Evolutionary conservation across 306 rosid species (phyloP).

Genomic region (Gastrolobium villosum): DNA sequence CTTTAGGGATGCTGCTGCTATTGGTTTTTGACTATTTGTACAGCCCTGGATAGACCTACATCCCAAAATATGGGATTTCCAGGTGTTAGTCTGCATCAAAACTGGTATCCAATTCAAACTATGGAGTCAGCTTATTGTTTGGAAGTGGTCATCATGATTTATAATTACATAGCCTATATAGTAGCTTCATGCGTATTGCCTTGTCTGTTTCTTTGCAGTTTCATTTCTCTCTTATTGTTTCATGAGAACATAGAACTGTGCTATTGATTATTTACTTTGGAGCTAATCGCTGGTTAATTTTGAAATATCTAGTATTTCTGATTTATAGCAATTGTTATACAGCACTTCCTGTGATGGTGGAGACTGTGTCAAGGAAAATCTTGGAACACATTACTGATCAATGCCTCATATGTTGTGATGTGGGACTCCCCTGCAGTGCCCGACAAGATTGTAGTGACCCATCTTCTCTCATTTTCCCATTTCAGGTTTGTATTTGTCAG

Average conservation of each 20-base stretch:
- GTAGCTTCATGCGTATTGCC: conserved; percentile 26
- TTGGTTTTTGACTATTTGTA: conserved; percentile 11
- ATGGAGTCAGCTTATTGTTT: conserved; percentile 22
- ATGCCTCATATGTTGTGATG: conserved; percentile 98
- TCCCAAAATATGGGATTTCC: not conserved
- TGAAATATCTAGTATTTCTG: conserved; percentile 39
- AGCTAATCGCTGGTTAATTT: conserved; percentile 16
- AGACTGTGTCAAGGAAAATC: conserved; percentile 79
- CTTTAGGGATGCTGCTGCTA: not conserved
- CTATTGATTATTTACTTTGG: conserved; percentile 10
- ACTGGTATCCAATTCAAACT: not conserved
- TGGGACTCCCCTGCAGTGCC: conserved; percentile 90
- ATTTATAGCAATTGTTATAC: conserved; percentile 52
- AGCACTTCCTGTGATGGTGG: conserved; percentile 94
- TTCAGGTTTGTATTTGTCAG: conserved; percentile 72
- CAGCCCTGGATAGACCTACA: conserved; percentile 28
- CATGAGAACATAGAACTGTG: conserved; percentile 23
- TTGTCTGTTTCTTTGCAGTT: conserved; percentile 24
- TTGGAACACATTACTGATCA: conserved; percentile 89
- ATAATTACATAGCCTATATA: not conserved
- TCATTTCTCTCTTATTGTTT: conserved; percentile 26
- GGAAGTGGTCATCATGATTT: conserved; percentile 24
- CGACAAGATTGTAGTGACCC: conserved; percentile 94
- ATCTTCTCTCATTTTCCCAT: conserved; percentile 93
- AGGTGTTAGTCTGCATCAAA: conserved; percentile 26